Evolutionary conservation across 495 filamentous ascomycete genomes (phyloP), one percentile per base, ranked within the genome.

Genomic region (Talaromyces adpressus): DNA sequence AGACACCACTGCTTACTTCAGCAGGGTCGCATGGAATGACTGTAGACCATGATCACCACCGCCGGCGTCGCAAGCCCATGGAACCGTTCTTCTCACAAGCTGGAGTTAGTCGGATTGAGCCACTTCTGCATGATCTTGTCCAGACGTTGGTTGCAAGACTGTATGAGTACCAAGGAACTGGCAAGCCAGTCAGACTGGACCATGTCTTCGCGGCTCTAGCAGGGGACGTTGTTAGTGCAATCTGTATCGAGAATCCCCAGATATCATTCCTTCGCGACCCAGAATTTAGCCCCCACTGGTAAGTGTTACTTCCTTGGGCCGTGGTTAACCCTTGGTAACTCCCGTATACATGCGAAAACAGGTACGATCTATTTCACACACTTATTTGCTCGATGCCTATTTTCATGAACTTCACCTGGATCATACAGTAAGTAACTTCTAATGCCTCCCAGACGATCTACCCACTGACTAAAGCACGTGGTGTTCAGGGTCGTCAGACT

Each of bases 211-310:
- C 67, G 49, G 67, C 66, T 4, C 76, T 73, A 30, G 68, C 79
- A 2, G 74, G 69, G 0, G 78, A 81, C 49, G 72, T 80, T 7
- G 68, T 81, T 4, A 68, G 66, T 30, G 69, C 77, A 34, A 77
- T 78, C 30, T 30, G 51, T 34, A 5, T 34, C 59, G 56, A 61
- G 18, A 23, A 64, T 3, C 2, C 4, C 11, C n/a, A 61, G 45
- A 25, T 62, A 51, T 11, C 4, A 11, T 34, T 23, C 20, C 14
- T 29, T 36, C 4, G 8, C n/a, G 41, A 23, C 22, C 25, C 16
- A 32, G 34, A 30, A 22, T 18, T 53, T 30, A 34, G 1, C 30
- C 23, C 9, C 0, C 11, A 32, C 23, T 63, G 62, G 30, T 63
- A 57, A 22, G 20, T 29, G 54, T 11, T 11, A 56, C 52, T 29